Base-by-base conservation (phyloP, 1,139 yeast species). In the Blastobotrys malaysiensis region DNA sequence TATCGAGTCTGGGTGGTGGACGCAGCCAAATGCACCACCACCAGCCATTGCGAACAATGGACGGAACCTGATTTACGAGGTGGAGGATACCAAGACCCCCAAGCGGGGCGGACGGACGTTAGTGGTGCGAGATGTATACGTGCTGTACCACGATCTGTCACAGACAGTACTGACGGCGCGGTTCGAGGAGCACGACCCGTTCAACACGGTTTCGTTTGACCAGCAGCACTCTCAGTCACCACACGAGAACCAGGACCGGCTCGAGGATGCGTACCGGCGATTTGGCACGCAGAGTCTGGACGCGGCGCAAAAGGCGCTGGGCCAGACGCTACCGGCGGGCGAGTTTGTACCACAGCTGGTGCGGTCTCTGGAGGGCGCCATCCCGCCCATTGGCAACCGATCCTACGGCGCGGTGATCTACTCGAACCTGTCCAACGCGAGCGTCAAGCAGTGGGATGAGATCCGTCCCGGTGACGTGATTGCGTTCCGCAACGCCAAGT, bases 381-480 rank as follows among this genome's bases (percentile, higher is more conserved):
- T 87, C 21, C 80, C 78, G 31, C 81, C 88, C 0, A 78, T 88
- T 52, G 95, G 88, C 0, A 70, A 73, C 49, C 81, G 85, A 61
- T 79, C 89, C 0, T 88, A 73, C 69, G 98, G 98, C 45, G 86
- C 82, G 0, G 75, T 84, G 1, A 76, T 91, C 49, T 88, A 86
- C 69, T 74, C 77, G 62, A 84, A 83, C 65, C 69, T 79, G 57
- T 82, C 80, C 63, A 82, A 81, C 62, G 76, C 80, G 50, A 83
- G 83, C 45, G 80, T 83, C 13, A 75, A 78, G 19, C 81, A 80
- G 60, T 63, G 73, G 31, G 93, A 83, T 54, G 88, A 83, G 48
- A 80, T 89, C 55, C 78, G 80, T 51, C 84, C 95, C 0, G 99
- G 99, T 55, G 98, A 93, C 67, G 76, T 93, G 16, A 72, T 89